A percentile compares a stretch with the other conserved stretches of the same genome.
Conservation (phyloP, 176 grass and related monocot genomes). For the Areca catechu region DNA sequence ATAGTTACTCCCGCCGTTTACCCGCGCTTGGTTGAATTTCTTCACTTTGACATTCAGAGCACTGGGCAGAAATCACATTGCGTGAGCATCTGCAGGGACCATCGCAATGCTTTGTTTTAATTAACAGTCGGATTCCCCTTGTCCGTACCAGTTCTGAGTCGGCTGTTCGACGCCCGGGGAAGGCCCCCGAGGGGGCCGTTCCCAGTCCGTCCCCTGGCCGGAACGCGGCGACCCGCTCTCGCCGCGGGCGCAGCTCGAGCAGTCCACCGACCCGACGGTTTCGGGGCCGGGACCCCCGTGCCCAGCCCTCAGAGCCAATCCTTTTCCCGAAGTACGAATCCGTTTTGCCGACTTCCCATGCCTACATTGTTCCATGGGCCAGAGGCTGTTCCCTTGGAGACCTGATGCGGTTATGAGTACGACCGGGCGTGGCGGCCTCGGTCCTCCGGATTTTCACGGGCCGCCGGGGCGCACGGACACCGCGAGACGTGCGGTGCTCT, state of each 20-base stretch:
- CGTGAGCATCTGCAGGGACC: constrained; percentile 40
- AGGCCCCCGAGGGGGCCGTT: constrained; percentile 16
- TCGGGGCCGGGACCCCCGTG: too few species aligned
- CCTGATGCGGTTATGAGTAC: constrained; percentile 50
- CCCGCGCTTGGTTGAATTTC: constrained; percentile 48
- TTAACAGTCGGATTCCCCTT: constrained; percentile 40
- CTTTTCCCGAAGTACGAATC: too few species aligned
- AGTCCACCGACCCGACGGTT: too few species aligned
- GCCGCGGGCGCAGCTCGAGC: too few species aligned
- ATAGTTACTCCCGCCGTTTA: constrained; percentile 45
- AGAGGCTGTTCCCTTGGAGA: constrained; percentile 30
- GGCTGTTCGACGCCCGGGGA: constrained; percentile 24
- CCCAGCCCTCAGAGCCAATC: too few species aligned
- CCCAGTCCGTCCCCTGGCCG: too few species aligned
- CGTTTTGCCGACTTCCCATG: constrained; percentile 70
- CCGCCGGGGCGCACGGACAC: too few species aligned
- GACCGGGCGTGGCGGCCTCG: too few species aligned
- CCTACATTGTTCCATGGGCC: constrained; percentile 62
- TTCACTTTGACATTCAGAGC: constrained; percentile 51
- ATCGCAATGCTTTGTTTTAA: constrained; percentile 47
- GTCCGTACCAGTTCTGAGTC: constrained; percentile 34
- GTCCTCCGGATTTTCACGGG: too few species aligned
- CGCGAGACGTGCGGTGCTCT: too few species aligned
- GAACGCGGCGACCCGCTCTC: too few species aligned
- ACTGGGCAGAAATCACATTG: constrained; percentile 50